Evolutionary conservation across 805 yeast genomes (phyloP), one percentile per base, ranked within the genome.

Genomic region (Torulaspora microellipsoides): DNA sequence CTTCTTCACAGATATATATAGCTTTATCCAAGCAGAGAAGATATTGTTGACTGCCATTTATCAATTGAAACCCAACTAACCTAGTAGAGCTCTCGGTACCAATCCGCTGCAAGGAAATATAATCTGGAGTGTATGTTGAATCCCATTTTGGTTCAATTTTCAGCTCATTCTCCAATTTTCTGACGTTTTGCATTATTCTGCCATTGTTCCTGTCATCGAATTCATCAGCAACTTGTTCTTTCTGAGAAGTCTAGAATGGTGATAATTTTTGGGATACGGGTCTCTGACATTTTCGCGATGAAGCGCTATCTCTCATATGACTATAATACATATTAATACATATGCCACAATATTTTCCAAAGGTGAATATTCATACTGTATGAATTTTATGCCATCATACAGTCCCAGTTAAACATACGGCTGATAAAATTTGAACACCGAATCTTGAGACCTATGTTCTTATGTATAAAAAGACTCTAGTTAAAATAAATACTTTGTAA

Each of bases 11-110:
- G n/a, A 43, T 14, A 29, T 43, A 37, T 8, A 40, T 20, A 11
- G 31, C 47, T 4, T 34, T 32, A 30, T 30, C 37, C 20, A 38
- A 36, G 41, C 50, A 47, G 27, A 47, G 17, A 17, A 40, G 40
- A 20, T 40, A 36, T 5, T 27, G 25, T 4, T 32, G n/a, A 6
- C 31, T 30, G 15, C 29, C 34, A 27, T 27, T 25, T 27, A 47
- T 23, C 17, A 13, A 15, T 9, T 40, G 36, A 33, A 35, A 32
- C 20, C 45, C 47, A 9, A 43, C 15, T 14, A 47, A 14, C 27
- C 12, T 29, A 1, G 40, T 15, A 4, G 49, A 37, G 13, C 17
- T 34, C 15, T 35, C 30, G 29, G n/a, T 15, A 27, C 34, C 36
- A 30, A 25, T 25, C 12, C 27, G 13, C n/a, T 30, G 13, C 20